Conservation (phyloP, 495 filamentous ascomycete genomes). For the Tuber borchii region DNA sequence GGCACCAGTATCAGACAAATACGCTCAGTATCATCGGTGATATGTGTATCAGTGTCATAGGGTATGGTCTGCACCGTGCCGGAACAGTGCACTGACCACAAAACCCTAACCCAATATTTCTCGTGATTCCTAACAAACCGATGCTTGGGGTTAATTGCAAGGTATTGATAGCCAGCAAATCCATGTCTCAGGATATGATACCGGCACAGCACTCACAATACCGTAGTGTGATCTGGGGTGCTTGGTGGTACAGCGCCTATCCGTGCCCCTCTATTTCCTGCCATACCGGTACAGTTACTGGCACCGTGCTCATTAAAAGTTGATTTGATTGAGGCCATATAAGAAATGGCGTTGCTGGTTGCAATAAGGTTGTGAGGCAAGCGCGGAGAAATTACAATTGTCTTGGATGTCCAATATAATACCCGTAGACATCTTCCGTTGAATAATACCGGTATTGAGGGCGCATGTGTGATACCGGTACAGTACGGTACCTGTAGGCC, state of each 20-base stretch:
- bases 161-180: background rate
- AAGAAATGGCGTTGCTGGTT: background rate
- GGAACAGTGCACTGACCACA: background rate
- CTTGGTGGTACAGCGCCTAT: background rate
- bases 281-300: background rate
- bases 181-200: background rate
- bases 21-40: too few relatives aligned
- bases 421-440: background rate
- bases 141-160: background rate
- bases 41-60: background rate
- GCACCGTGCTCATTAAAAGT: background rate
- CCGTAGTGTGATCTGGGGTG: background rate
- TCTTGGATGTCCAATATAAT: background rate
- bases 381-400: background rate
- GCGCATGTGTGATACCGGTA: background rate
- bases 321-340: background rate
- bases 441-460: background rate
- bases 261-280: background rate
- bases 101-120: conserved; percentile 1
- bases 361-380: background rate
- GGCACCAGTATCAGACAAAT: background rate
- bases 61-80: background rate
- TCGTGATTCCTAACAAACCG: background rate
- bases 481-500: background rate
- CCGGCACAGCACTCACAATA: background rate